These are phyloP conservation scores for Naganishia onofrii DNA, from an alignment of 768 basidiomycete genomes.

Conservation along the genomic window DNA sequence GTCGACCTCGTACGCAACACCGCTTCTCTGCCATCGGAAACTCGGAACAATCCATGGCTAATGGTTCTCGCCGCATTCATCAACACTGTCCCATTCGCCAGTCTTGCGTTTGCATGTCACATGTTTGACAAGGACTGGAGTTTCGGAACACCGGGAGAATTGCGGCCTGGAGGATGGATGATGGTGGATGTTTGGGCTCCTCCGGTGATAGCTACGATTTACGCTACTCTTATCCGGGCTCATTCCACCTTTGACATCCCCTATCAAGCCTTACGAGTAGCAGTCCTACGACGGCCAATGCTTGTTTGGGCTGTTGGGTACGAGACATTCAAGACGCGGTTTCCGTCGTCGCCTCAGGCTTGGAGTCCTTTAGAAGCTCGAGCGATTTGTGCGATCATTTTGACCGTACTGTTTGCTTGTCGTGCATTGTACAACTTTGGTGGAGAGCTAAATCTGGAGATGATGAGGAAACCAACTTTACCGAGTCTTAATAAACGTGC, in stretches of 20 bases:
- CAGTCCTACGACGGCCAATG: slow-evolving; percentile 56
- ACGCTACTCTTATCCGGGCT: slow-evolving; percentile 77
- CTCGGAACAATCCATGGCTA: slow-evolving; percentile 71
- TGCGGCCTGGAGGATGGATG: slow-evolving; percentile 80
- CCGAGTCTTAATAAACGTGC: background rate
- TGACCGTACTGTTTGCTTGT: slow-evolving; percentile 63
- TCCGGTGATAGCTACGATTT: slow-evolving; percentile 70
- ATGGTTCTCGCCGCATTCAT: slow-evolving; percentile 77
- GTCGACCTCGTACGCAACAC: slow-evolving; percentile 60
- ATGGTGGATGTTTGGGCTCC: slow-evolving; percentile 82
- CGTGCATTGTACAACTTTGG: slow-evolving; percentile 67
- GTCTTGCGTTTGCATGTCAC: slow-evolving; percentile 57
- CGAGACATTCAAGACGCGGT: slow-evolving; percentile 53
- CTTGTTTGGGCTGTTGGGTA: slow-evolving; percentile 59
- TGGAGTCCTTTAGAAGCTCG: slow-evolving; percentile 56
- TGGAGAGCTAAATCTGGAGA: background rate
- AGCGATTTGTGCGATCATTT: slow-evolving; percentile 67
- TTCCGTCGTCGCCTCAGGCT: slow-evolving; percentile 55
- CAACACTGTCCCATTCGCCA: slow-evolving; percentile 63
- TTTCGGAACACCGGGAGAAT: slow-evolving; percentile 73
- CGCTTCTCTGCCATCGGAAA: slow-evolving; percentile 54
- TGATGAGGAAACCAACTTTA: background rate
- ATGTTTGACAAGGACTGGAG: slow-evolving; percentile 68
- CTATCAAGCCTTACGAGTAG: slow-evolving; percentile 3
- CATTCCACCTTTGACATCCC: slow-evolving; percentile 64